phyloP scores from a whole-genome alignment of 495 filamentous ascomycete species.

The Talaromyces borbonicus region DNA sequence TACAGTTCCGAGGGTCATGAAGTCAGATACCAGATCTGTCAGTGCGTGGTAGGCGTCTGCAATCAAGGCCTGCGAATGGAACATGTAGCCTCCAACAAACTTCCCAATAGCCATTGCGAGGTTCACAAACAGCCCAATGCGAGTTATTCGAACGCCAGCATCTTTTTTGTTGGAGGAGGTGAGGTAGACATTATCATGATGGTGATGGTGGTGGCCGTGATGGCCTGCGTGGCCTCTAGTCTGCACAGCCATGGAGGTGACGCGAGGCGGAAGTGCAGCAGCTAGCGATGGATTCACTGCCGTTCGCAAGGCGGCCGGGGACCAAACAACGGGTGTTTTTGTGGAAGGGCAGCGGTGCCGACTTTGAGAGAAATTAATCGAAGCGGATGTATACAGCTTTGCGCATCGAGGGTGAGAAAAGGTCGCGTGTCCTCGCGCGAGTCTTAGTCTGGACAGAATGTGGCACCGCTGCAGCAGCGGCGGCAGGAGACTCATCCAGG shows the following conservation, averaged over 20 bases:
- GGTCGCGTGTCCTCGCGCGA: neutral
- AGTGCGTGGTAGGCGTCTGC: slow-evolving; percentile 93
- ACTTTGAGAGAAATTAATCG: too few species aligned
- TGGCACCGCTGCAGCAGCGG: slow-evolving; percentile 5
- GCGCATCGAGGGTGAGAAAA: neutral
- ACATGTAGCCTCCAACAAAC: slow-evolving; percentile 81
- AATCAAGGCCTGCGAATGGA: slow-evolving; percentile 87
- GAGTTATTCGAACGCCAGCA: slow-evolving; percentile 88
- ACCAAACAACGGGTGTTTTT: neutral
- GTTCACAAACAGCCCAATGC: slow-evolving; percentile 86
- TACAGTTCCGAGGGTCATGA: slow-evolving; percentile 87
- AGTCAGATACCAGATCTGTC: slow-evolving; percentile 88
- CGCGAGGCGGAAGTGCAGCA: too few species aligned
- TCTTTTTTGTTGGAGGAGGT: slow-evolving; percentile 83
- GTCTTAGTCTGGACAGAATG: slow-evolving; percentile 1
- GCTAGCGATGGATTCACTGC: neutral
- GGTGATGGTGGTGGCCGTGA: slow-evolving; percentile 53
- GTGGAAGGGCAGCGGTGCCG: neutral
- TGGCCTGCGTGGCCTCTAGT: slow-evolving; percentile 25
- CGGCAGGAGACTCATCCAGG: slow-evolving; percentile 7
- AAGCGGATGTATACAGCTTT: neutral
- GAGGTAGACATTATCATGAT: slow-evolving; percentile 82
- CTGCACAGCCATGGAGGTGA: slow-evolving; percentile 30
- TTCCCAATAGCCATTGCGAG: slow-evolving; percentile 90
- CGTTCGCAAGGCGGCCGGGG: neutral